A percentile compares a stretch with the other conserved stretches of the same genome.
Conservation (phyloP, 208 protist species). For the Crithidia sp. region DNA sequence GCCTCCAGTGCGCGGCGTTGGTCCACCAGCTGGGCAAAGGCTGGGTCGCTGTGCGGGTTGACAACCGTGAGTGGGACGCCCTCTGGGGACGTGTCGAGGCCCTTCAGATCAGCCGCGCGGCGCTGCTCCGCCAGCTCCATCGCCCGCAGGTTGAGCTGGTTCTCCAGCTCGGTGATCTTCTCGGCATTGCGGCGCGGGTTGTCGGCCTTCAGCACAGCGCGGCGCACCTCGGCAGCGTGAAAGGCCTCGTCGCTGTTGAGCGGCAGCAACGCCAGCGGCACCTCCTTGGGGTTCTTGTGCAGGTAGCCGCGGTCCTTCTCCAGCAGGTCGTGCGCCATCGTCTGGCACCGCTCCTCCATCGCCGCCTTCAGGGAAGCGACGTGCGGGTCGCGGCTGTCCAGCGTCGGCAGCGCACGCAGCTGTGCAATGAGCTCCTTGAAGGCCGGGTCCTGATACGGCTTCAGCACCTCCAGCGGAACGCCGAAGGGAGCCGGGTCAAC, state of each 20-base stretch:
- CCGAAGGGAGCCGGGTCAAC: slow-evolving; percentile 38
- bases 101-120: slow-evolving; percentile 44
- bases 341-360: slow-evolving; percentile 64
- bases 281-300: slow-evolving; percentile 41
- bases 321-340: slow-evolving; percentile 54
- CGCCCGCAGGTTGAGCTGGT: slow-evolving; percentile 65
- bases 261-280: slow-evolving; percentile 45
- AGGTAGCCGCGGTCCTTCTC: slow-evolving; percentile 51
- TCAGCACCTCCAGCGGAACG: slow-evolving; percentile 52
- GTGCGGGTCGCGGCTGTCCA: slow-evolving; percentile 28
- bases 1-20: slow-evolving; percentile 48
- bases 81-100: slow-evolving; percentile 45
- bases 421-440: slow-evolving; percentile 35
- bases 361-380: slow-evolving; percentile 27
- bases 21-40: slow-evolving; percentile 56
- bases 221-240: slow-evolving; percentile 36
- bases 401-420: slow-evolving; percentile 27
- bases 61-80: slow-evolving; percentile 57
- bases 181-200: slow-evolving; percentile 43
- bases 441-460: slow-evolving; percentile 37
- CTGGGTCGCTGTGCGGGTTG: slow-evolving; percentile 45
- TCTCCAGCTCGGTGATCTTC: slow-evolving; percentile 60
- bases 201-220: slow-evolving; percentile 28
- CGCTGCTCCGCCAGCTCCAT: slow-evolving; percentile 52
- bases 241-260: slow-evolving; percentile 42